Base-by-base conservation (phyloP, 192 early-diverging fungal genomes). In the Coemansia sp. region DNA sequence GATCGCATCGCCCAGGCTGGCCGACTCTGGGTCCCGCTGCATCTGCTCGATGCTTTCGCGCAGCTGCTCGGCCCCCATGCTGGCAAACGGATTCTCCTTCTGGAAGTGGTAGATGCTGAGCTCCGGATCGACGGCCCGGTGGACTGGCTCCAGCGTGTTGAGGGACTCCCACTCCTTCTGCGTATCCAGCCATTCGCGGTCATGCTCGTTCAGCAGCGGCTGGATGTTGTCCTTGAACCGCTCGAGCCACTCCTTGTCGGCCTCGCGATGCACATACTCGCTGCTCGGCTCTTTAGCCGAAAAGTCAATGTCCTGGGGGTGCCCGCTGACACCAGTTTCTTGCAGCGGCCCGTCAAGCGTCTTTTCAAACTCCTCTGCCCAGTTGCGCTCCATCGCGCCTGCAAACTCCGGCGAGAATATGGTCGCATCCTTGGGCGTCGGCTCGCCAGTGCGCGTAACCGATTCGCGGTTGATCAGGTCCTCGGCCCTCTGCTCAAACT, bases 1-100 rank as follows among this genome's bases (percentile, higher is more conserved):
- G 48, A 98, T 95, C 1, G 90, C 83, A 55, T 98, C 97, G 16
- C 89, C 82, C 10, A 99, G 82, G 65, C 88, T 89, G 22, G 71
- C 54, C 9, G 67, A 61, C 35, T 73, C 68, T 22, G 86, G 85
- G 11, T 76, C 67, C 29, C 79, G 74, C 23, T 83, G 64, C 68
- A 86, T 81, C 32, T 83, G 72, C 61, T 83, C 60, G 46, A 89
- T 83, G 3, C 62, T 64, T 20, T 82, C 70, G 14, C 82, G 71
- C 25, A 85, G 64, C 19, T 69, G 61, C 46, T 69, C 83, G 30
- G 68, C 30, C 8, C 64, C 39, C 71, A 60, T 54, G 4, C 11
- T 68, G 11, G 52, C 67, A 23, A 65, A 82, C 34, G 63, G 64
- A 61, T 77, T 77, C 52, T 61, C 60, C 62, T 24, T 62, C 19